Evolutionary conservation across 139 green algal genomes (phyloP), one percentile per base, ranked within the genome.

Genomic region (Picocystis salinarum): DNA sequence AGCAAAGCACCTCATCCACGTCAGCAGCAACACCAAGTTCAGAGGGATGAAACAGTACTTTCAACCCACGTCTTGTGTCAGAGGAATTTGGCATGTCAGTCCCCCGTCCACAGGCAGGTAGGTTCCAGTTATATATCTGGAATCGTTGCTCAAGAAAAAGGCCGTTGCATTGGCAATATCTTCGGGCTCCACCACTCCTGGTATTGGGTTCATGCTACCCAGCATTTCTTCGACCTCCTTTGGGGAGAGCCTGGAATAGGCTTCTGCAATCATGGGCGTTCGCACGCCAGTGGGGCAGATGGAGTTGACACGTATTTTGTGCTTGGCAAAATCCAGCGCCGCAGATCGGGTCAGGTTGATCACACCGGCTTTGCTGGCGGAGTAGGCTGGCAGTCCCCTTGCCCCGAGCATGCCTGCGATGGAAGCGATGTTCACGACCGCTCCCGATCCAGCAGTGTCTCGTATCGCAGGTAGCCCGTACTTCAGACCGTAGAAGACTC

Each of bases 91-190:
- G n/a, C n/a, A n/a, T n/a, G n/a, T n/a, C n/a, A n/a, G n/a, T n/a
- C 19, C 52, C 3, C 52, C 52, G 10, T 59, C 52, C n/a, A 64
- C 52, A 9, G 53, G 31, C 3, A 63, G 10, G 22, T 64, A 40
- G 25, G 52, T 17, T 4, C 52, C 52, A 19, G 60, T 20, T 11
- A 59, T 24, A 31, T 52, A 59, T 26, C 50, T 63, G 13, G 52
- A 17, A n/a, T 64, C 52, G 6, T 58, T 49, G 20, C 52, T 59
- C 12, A 49, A 47, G 15, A 59, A 13, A 49, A 59, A 59, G 19
- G 51, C 51, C 10, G 60, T 20, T 11, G 53, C 52, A 18, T 64
- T 64, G 17, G 52, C 52, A 44, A 59, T 26, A 19, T 59, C 52
- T 10, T 64, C 10, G 24, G 52, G 17, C 9, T n/a, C 15, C 3